Percentiles rank a stretch among this genome's conserved stretches.
These are phyloP conservation scores for Hemileccinum rubropunctum DNA, from an alignment of 768 basidiomycete genomes.

Conservation along the genomic window DNA sequence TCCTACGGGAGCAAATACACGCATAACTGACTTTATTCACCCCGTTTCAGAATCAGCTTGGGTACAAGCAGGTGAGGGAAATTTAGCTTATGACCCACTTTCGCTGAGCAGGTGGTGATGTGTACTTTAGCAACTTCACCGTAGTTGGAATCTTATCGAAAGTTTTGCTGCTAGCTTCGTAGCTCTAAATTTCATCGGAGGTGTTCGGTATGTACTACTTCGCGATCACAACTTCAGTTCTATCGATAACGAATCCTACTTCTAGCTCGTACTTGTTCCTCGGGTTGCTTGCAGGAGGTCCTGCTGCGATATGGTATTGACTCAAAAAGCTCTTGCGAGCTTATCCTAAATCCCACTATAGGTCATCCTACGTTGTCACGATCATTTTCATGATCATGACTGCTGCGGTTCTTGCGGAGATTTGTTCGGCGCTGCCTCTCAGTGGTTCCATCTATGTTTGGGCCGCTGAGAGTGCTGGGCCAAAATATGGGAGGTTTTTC, in stretches of 20 bases:
- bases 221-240: background rate
- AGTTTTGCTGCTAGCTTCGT: constrained; percentile 88
- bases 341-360: constrained; percentile 30
- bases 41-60: constrained; percentile 59
- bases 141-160: constrained; percentile 79
- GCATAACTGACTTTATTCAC: constrained; percentile 47
- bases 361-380: constrained; percentile 84
- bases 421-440: constrained; percentile 84
- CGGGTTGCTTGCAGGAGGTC: constrained; percentile 81
- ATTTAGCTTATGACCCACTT: background rate
- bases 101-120: constrained; percentile 1
- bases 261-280: constrained; percentile 73
- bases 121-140: constrained; percentile 69
- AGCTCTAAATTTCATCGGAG: constrained; percentile 88
- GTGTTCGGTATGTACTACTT: constrained; percentile 55
- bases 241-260: background rate
- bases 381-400: constrained; percentile 88
- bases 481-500: constrained; percentile 80
- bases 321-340: background rate
- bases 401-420: constrained; percentile 82
- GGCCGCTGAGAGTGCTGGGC: constrained; percentile 91
- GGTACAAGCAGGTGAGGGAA: constrained; percentile 68
- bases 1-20: constrained; percentile 37
- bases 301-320: constrained; percentile 75
- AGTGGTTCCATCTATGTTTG: constrained; percentile 94